phyloP scores from a whole-genome alignment of 805 yeast species.

The Nakazawaea anatomiae region DNA sequence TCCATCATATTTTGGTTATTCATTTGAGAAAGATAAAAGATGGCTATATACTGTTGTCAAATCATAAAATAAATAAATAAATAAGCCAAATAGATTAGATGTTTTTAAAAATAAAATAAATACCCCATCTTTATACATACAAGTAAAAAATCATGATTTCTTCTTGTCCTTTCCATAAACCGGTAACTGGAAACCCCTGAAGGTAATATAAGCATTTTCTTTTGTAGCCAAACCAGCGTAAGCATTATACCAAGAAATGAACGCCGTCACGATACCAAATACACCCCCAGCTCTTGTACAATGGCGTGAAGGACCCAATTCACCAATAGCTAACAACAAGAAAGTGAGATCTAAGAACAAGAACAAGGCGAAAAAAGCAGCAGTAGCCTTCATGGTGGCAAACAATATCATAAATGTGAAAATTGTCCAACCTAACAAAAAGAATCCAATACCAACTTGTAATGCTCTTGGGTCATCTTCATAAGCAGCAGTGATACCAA shows the following conservation, averaged over 20 bases:
- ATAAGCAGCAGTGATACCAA: conserved; percentile 48
- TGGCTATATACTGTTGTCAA: not conserved
- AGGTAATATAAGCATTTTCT: conserved; percentile 55
- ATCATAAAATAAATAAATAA: no score
- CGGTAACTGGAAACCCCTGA: conserved; percentile 25
- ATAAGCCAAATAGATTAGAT: not conserved
- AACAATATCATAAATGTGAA: conserved; percentile 54
- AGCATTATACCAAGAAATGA: conserved; percentile 66
- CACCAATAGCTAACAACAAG: conserved; percentile 43
- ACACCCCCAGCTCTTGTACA: conserved; percentile 55
- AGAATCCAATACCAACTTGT: conserved; percentile 51
- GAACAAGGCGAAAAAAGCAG: conserved; percentile 48
- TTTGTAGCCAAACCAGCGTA: conserved; percentile 62
- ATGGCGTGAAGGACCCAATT: conserved; percentile 36
- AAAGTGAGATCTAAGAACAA: conserved; percentile 49
- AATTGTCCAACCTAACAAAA: conserved; percentile 56
- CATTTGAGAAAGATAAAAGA: no score
- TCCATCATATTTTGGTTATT: no score
- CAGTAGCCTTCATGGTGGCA: conserved; percentile 52
- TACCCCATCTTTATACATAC: not conserved
- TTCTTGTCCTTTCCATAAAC: conserved; percentile 14
- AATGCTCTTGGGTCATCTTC: conserved; percentile 36
- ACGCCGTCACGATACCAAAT: conserved; percentile 54
- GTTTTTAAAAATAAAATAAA: not conserved
- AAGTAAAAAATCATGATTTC: not conserved